Evolutionary conservation across 352 stramenopile genomes (phyloP).

Genomic region (Plasmopara viticola): DNA sequence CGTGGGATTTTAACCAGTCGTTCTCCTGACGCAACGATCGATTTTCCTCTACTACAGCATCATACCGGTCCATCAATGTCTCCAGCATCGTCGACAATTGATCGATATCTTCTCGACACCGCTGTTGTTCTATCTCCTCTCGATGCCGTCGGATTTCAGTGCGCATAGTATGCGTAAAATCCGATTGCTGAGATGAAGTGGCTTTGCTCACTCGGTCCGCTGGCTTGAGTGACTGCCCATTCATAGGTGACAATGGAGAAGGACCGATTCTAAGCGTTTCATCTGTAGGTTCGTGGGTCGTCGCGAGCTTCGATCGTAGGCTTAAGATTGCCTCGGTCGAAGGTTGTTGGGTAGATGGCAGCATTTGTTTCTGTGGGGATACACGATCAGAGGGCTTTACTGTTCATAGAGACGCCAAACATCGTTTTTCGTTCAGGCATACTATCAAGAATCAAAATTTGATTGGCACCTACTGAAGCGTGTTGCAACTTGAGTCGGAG

Average conservation of each 20-base stretch:
- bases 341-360: conserved; percentile 5
- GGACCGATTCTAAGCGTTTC: conserved; percentile 3
- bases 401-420: conserved; percentile 5
- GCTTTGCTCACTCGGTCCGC: conserved; percentile 1
- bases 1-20: conserved; percentile 33
- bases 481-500: conserved; percentile 19
- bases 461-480: conserved; percentile 11
- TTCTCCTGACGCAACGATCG: conserved; percentile 30
- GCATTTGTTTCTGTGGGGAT: conserved; percentile 8
- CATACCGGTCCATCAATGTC: conserved; percentile 31
- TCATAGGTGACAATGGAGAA: conserved; percentile 17
- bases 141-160: conserved; percentile 31
- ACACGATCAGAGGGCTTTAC: conserved; percentile 7
- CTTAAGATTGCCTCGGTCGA: conserved; percentile 7
- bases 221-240: conserved; percentile 8
- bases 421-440: no score
- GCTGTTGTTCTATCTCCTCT: conserved; percentile 29
- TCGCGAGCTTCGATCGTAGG: conserved; percentile 1
- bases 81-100: conserved; percentile 32
- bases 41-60: conserved; percentile 37
- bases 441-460: not conserved
- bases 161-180: conserved; percentile 17
- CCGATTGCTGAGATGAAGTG: conserved; percentile 5
- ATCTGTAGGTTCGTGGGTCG: conserved; percentile 2
- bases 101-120: conserved; percentile 30